phyloP scores from a whole-genome alignment of 225 moss, liverwort and hornwort species.

The Thuidium tamariscinum region DNA sequence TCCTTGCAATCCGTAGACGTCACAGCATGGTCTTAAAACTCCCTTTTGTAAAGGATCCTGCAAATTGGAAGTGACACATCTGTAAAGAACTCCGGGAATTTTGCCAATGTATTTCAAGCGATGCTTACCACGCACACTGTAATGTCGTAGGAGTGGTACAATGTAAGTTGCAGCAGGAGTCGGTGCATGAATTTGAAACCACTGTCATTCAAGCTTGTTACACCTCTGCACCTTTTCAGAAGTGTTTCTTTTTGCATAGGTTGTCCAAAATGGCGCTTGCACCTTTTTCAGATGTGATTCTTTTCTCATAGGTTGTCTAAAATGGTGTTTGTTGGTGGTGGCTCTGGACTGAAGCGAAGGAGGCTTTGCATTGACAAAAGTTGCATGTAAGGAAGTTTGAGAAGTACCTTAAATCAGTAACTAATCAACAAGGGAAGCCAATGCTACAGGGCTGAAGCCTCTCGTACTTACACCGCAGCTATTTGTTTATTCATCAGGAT shows the following conservation, averaged over 20 bases:
- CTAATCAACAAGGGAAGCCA: background rate
- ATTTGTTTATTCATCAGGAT: background rate
- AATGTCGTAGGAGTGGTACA: too few species aligned
- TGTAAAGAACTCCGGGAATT: background rate
- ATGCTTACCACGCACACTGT: background rate
- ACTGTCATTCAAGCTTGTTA: background rate
- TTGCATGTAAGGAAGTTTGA: background rate
- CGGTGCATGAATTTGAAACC: background rate
- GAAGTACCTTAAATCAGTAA: background rate
- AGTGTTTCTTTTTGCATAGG: background rate
- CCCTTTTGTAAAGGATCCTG: background rate
- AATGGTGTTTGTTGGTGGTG: background rate
- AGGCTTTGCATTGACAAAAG: background rate
- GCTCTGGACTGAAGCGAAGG: background rate
- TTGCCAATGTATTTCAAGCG: background rate
- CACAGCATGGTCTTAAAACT: background rate
- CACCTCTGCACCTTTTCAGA: background rate
- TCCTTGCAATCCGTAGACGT: background rate
- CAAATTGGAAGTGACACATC: background rate
- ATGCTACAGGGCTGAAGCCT: background rate
- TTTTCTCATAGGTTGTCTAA: background rate
- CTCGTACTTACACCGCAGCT: background rate
- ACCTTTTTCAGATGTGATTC: background rate
- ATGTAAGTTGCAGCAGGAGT: too few species aligned
- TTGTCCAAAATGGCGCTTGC: background rate